Evolutionary conservation across 345 rosid genomes (phyloP).

Genomic region (Isatis tinctoria): DNA sequence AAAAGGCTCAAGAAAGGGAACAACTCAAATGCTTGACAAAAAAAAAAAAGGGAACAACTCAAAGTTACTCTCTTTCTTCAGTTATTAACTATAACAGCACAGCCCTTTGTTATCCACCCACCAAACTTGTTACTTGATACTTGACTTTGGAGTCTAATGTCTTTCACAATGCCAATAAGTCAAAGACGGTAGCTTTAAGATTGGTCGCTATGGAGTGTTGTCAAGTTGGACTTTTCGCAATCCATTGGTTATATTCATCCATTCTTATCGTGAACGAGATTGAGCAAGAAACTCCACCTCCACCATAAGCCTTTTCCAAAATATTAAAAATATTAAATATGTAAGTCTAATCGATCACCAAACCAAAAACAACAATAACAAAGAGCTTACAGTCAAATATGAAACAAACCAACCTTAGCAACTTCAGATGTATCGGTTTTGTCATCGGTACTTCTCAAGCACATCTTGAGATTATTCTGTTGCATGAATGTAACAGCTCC

Average conservation of each 20-base stretch:
- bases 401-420: constrained; percentile 56
- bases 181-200: too few species aligned
- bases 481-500: constrained; percentile 78
- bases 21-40: too few species aligned
- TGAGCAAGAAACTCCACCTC: constrained; percentile 66
- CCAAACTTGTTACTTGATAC: too few species aligned
- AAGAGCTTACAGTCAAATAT: background rate
- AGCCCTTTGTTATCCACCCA: too few species aligned
- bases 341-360: background rate
- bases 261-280: constrained; percentile 88
- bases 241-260: constrained; percentile 83
- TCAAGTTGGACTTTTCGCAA: constrained; percentile 30
- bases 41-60: too few species aligned
- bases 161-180: too few species aligned
- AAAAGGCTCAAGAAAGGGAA: background rate
- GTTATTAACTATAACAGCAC: too few species aligned
- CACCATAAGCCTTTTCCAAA: constrained; percentile 75
- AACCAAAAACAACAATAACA: background rate
- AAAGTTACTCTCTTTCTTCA: background rate
- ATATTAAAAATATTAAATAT: background rate
- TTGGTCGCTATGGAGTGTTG: background rate
- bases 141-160: too few species aligned
- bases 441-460: constrained; percentile 67
- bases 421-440: constrained; percentile 69
- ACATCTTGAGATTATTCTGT: constrained; percentile 75